phyloP scores from a whole-genome alignment of 371 early-diverging fungal species.

The Rhizopus delemar region DNA sequence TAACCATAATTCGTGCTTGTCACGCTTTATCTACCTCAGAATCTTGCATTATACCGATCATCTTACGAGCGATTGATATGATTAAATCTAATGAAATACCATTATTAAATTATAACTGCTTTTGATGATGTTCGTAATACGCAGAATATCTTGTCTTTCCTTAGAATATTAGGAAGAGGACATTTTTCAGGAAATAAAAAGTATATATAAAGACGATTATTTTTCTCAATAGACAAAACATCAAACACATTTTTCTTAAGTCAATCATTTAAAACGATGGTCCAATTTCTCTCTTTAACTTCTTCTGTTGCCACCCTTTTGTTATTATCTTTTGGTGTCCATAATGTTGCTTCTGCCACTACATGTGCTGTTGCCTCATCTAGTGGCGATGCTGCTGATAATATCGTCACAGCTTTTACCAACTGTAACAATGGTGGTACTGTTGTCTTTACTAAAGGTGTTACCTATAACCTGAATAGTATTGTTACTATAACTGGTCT shows the following conservation, averaged over 20 bases:
- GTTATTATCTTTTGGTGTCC: constrained; percentile 1
- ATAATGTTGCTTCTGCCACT: constrained; percentile 19
- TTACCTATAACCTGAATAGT: constrained; percentile 29
- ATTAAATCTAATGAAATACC: no score
- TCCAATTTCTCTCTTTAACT: neutral
- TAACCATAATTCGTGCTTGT: no score
- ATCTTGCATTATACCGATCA: no score
- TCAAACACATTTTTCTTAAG: neutral
- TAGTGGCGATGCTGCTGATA: constrained; percentile 25
- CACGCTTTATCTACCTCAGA: no score
- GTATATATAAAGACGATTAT: no score
- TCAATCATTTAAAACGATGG: neutral
- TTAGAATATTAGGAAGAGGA: no score
- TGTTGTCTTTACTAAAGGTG: constrained; percentile 29
- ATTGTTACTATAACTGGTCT: constrained; percentile 23
- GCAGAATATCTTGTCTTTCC: no score
- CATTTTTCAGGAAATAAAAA: no score
- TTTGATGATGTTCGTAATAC: no score
- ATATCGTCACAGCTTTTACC: constrained; percentile 30
- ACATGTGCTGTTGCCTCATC: constrained; percentile 26
- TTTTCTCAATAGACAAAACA: no score
- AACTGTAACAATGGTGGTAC: constrained; percentile 36
- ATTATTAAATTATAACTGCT: no score
- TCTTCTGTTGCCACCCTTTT: constrained; percentile 7
- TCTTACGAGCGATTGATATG: no score